Percentiles rank a stretch among this genome's conserved stretches.
phyloP scores from a whole-genome alignment of 495 filamentous ascomycete species.

The Penicillium macrosclerotiorum region DNA sequence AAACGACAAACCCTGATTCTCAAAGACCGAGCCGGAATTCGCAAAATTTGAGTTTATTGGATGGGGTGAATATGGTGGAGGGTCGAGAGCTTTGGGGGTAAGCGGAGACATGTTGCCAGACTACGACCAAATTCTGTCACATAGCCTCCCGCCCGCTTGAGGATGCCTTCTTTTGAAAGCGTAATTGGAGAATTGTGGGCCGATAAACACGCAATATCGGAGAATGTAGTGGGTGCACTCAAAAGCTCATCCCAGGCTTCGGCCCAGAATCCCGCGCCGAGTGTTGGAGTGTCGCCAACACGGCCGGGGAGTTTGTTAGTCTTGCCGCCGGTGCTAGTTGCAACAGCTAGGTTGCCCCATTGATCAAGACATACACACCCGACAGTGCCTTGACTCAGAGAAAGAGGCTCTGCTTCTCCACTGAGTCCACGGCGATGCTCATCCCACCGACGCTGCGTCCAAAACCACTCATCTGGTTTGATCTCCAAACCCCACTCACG shows the following conservation, averaged over 20 bases:
- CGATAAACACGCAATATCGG: not conserved
- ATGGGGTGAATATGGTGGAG: constrained; percentile 10
- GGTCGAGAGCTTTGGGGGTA: not conserved
- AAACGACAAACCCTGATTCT: constrained; percentile 3
- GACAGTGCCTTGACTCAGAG: constrained; percentile 71
- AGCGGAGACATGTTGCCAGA: constrained; percentile 51
- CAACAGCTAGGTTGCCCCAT: constrained; percentile 69
- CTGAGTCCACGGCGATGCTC: constrained; percentile 71
- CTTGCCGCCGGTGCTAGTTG: constrained; percentile 83
- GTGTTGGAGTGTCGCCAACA: constrained; percentile 83
- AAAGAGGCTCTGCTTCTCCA: constrained; percentile 31
- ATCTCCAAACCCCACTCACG: constrained; percentile 65
- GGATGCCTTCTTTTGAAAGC: not conserved
- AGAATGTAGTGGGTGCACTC: not conserved
- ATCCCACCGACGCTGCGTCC: constrained; percentile 75
- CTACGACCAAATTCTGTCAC: constrained; percentile 4
- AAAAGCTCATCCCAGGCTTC: constrained; percentile 65
- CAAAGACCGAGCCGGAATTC: not conserved
- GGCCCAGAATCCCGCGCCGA: constrained; percentile 89
- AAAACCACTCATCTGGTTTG: constrained; percentile 71
- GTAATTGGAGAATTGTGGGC: not conserved
- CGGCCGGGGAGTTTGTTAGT: constrained; percentile 86
- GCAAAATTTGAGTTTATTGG: not conserved
- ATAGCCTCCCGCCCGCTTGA: not conserved
- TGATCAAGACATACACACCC: constrained; percentile 78